These are phyloP conservation scores for Saururus chinensis DNA, from an alignment of 164 flowering plant species.

Conservation along the genomic window DNA sequence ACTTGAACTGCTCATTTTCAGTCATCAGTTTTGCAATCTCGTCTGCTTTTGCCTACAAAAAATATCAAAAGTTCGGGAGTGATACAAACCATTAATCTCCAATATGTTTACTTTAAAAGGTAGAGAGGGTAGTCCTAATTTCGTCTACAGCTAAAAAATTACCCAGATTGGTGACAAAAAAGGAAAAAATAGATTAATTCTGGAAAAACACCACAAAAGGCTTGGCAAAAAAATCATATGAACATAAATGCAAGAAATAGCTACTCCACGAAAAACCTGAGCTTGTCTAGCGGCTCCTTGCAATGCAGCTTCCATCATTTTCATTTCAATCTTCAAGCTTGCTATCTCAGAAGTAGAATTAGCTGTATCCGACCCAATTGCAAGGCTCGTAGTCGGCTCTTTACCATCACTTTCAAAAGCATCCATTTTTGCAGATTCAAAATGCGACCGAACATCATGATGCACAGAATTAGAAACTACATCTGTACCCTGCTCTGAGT, in stretches of 20 bases:
- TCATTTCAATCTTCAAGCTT: slow-evolving; percentile 76
- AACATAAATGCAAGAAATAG: neutral
- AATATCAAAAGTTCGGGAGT: neutral
- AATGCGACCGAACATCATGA: slow-evolving; percentile 22
- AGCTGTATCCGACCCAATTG: slow-evolving; percentile 18
- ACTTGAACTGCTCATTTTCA: slow-evolving; percentile 86
- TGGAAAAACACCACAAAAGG: neutral
- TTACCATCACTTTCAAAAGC: slow-evolving; percentile 12
- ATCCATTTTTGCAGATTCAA: slow-evolving; percentile 17
- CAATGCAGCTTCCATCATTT: slow-evolving; percentile 94
- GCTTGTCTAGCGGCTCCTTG: slow-evolving; percentile 99
- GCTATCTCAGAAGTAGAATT: slow-evolving; percentile 43
- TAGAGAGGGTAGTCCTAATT: neutral
- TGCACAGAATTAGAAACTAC: slow-evolving; percentile 21
- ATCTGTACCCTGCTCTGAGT: slow-evolving; percentile 16
- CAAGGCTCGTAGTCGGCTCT: slow-evolving; percentile 32
- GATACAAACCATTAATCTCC: neutral
- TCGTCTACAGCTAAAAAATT: neutral
- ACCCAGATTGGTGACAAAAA: neutral
- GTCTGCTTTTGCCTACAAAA: slow-evolving; percentile 85
- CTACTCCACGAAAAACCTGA: slow-evolving; percentile 44
- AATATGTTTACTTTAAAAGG: no score
- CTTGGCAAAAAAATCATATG: neutral
- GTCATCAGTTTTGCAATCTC: slow-evolving; percentile 87
- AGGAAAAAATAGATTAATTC: neutral